These are phyloP conservation scores for Senna siamea DNA, from an alignment of 306 rosid species.

Conservation along the genomic window DNA sequence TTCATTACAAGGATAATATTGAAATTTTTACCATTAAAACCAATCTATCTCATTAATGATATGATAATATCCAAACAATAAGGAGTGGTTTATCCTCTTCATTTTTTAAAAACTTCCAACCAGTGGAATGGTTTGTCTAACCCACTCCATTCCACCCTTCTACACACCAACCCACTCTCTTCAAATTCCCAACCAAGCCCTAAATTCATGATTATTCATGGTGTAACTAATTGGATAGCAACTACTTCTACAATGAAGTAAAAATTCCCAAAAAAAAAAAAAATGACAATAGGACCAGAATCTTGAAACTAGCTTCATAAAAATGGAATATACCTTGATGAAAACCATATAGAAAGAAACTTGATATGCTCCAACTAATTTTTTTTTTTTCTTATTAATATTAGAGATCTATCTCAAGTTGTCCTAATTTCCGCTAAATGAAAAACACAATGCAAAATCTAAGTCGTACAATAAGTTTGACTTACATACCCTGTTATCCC, in stretches of 20 bases:
- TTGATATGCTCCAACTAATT: neutral
- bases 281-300: slow-evolving; percentile 18
- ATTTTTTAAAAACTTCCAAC: too few relatives aligned
- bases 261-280: slow-evolving; percentile 12
- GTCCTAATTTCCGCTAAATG: neutral
- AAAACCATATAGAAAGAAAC: neutral
- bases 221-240: slow-evolving; percentile 6
- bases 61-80: too few relatives aligned
- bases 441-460: slow-evolving; percentile 29
- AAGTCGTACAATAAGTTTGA: slow-evolving; percentile 33
- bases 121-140: too few relatives aligned
- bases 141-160: too few relatives aligned
- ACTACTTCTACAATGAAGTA: slow-evolving; percentile 10
- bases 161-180: too few relatives aligned
- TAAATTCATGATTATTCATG: slow-evolving; percentile 13
- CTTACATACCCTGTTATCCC: slow-evolving; percentile 71
- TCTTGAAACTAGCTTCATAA: neutral
- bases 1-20: too few relatives aligned
- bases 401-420: slow-evolving; percentile 2
- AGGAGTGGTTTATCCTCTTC: too few relatives aligned
- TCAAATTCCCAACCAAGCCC: too few relatives aligned
- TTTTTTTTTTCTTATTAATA: neutral
- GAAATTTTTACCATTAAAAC: too few relatives aligned
- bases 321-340: neutral
- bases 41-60: too few relatives aligned